Base-by-base conservation (phyloP, 805 yeast genomes). In the Candida ipomoeae region DNA sequence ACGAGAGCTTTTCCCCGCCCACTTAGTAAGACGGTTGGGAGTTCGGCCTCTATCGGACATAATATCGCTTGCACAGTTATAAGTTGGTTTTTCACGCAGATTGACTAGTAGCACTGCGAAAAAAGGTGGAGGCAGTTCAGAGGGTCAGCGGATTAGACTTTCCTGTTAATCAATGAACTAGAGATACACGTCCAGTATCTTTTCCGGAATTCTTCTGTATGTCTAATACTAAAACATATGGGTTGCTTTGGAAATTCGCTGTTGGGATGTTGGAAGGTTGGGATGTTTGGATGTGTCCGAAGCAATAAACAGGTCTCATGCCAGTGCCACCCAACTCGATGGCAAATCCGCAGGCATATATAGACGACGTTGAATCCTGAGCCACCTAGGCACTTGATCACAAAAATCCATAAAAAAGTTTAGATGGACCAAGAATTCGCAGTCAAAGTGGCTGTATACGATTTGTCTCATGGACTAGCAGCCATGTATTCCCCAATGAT, bases 391-490 rank as follows among this genome's bases (percentile, higher is more conserved):
- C 41, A 39, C 21, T 14, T 6, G 26, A 20, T 6, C 26, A 23
- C 26, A 7, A 21, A 21, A 39, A n/a, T n/a, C 10, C 34, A 3
- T 18, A 14, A 18, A 42, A 33, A 14, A 44, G 3, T 15, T 8
- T 7, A 15, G 17, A 52, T 49, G 53, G 53, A 52, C 36, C 50
- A 52, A 37, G 53, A 44, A 18, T 49, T 47, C 49, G 67, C 73
- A 3, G 85, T 82, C 8, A 65, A 79, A 55, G 75, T 82, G 3
- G 78, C 80, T 58, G 84, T 84, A 10, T 84, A 84, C 57, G 89
- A 84, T 56, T 72, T 84, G 18, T 80, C 87, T 1, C 74, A 69
- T 31, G 89, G 89, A 0, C 61, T 84, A 52, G 89, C 89, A 5
- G 69, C 75, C 10, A 57, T 69, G 18, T 69, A 78, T 56, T 71